Evolutionary conservation across 257 asterid species (phyloP).

Genomic region (Parsonsia alboflavescens): DNA sequence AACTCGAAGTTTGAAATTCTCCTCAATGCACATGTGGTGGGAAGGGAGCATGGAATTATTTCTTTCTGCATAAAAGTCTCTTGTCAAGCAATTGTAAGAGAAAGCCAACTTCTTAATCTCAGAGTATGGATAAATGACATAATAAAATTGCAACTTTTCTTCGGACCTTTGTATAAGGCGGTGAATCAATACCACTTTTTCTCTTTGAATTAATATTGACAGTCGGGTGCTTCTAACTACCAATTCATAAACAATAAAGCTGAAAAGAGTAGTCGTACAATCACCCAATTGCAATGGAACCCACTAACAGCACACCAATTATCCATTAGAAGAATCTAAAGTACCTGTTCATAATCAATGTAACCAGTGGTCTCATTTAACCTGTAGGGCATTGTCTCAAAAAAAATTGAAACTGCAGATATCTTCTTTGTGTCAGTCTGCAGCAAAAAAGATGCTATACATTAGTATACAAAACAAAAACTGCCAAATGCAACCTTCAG

Average conservation of each 20-base stretch:
- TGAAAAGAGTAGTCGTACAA: not conserved
- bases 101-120: not conserved
- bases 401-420: constrained; percentile 89
- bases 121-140: not conserved
- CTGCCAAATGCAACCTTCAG: not conserved
- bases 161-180: not conserved
- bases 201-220: not conserved
- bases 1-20: not conserved
- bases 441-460: constrained; percentile 12
- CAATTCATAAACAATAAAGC: not conserved
- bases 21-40: not conserved
- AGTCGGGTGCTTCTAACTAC: not conserved
- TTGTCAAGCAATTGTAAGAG: not conserved
- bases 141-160: not conserved
- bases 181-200: not conserved
- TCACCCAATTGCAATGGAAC: not conserved
- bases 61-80: not conserved
- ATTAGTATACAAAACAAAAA: not conserved
- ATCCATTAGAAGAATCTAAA: not conserved
- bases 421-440: constrained; percentile 98
- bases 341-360: constrained; percentile 94
- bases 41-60: not conserved
- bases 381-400: constrained; percentile 98
- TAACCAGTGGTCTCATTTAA: constrained; percentile 90
- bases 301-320: not conserved